These are phyloP conservation scores for Kwoniella sp. DNA, from an alignment of 768 basidiomycete species.

Conservation along the genomic window DNA sequence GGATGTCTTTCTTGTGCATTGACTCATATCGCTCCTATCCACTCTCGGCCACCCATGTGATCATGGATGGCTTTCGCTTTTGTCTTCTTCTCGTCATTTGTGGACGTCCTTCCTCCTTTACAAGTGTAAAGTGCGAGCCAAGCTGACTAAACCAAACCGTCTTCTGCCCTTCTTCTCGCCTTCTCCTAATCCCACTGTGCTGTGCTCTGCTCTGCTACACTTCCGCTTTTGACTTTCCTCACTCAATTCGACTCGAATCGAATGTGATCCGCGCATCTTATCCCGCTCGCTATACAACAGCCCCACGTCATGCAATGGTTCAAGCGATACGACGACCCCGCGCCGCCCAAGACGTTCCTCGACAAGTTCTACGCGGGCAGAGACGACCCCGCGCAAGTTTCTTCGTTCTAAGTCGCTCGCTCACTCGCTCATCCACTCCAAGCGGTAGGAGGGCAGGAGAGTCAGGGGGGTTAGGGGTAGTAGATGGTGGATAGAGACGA, in stretches of 20 bases:
- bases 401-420: constrained; percentile 33
- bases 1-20: too few species aligned
- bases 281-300: constrained; percentile 22
- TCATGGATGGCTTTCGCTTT: too few species aligned
- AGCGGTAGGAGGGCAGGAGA: not conserved
- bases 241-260: not conserved
- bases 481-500: not conserved
- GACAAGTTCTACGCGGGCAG: constrained; percentile 55
- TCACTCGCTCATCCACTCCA: not conserved
- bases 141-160: too few species aligned
- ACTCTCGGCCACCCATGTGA: too few species aligned
- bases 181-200: too few species aligned
- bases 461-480: not conserved
- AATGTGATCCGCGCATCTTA: not conserved
- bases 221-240: not conserved
- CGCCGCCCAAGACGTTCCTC: constrained; percentile 53
- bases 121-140: too few species aligned
- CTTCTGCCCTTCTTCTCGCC: too few species aligned
- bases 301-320: constrained; percentile 56
- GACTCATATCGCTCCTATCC: not conserved
- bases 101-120: too few species aligned
- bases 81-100: too few species aligned
- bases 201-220: not conserved
- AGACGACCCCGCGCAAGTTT: constrained; percentile 53
- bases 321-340: constrained; percentile 51